A percentile compares a stretch with the other conserved stretches of the same genome.
Evolutionary conservation across 371 early-diverging fungal species (phyloP).

Genomic region (Sporodiniella umbellata): DNA sequence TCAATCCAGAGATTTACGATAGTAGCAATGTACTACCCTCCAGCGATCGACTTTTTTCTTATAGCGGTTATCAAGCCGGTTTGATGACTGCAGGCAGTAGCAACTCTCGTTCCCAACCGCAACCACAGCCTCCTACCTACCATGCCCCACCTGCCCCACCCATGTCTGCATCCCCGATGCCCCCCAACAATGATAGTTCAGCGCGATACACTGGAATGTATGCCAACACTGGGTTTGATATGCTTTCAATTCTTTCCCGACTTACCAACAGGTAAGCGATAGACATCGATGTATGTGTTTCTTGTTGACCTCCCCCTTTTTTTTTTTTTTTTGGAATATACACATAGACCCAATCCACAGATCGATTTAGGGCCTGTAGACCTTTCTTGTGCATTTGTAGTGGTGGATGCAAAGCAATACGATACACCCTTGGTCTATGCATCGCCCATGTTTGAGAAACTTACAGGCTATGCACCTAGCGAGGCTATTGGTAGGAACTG

Average conservation of each 20-base stretch:
- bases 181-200: not conserved
- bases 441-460: constrained; percentile 52
- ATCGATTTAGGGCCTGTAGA: constrained; percentile 61
- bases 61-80: constrained; percentile 29
- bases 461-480: constrained; percentile 54
- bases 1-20: constrained; percentile 27
- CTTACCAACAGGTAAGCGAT: constrained; percentile 24
- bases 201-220: constrained; percentile 34
- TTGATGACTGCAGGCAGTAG: constrained; percentile 17
- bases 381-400: constrained; percentile 52
- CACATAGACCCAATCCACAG: constrained; percentile 40
- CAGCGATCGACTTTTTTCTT: constrained; percentile 17
- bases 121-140: not conserved
- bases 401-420: constrained; percentile 45
- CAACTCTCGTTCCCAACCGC: not conserved
- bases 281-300: not conserved
- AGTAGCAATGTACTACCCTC: constrained; percentile 31
- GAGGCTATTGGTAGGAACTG: constrained; percentile 67
- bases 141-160: not conserved
- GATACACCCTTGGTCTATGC: constrained; percentile 56
- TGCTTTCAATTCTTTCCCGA: constrained; percentile 52
- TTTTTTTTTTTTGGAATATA: not conserved
- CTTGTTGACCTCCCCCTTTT: not conserved
- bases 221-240: constrained; percentile 60
- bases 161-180: not conserved